Base-by-base conservation (phyloP, 495 filamentous ascomycete genomes). In the Bryoglossum gracile region DNA sequence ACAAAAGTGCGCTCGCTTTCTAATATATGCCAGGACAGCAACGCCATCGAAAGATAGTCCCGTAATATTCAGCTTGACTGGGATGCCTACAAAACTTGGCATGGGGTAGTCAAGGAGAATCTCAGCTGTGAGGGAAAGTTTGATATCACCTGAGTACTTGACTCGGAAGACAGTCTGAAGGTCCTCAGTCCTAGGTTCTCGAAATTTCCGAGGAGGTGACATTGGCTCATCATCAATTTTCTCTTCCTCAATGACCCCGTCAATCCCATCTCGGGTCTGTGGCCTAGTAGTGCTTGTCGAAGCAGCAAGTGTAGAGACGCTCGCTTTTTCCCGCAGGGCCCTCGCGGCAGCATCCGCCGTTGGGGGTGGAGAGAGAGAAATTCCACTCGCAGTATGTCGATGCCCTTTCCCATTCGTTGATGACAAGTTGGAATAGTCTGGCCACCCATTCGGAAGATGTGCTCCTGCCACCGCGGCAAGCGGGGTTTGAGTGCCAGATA, bases 51-150 rank as follows among this genome's bases (percentile, higher is more conserved):
- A 97, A 11, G 85, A 88, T 35, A 97, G 65, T 0, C 94, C 92
- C 0, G 92, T 96, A 54, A 98, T 89, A 53, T 90, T 91, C 2
- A 98, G 73, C 57, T 87, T 86, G 10, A 97, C 70, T 0, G 92
- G 92, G 14, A 98, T 85, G 1, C 88, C 87, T 8, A 94, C 92
- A 56, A 98, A 98, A 66, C 83, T 89, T 9, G 89, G 88, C 84
- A 96, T 95, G 0, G 92, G 92, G 62, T 97, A 98, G 67, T 98
- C 92, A 23, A 98, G 84, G 16, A 97, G 71, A 33, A 98, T 89
- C 61, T 95, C 89, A 0, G 92, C 88, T 11, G 92, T 96, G 16
- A 98, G 69, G 39, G 87, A 87, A 3, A 98, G 72, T 39, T 81
- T 80, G 21, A 98, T 72, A 51, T 94, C 82, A 0, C 92, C 92